A percentile compares a stretch with the other conserved stretches of the same genome.
Conservation (phyloP, 192 early-diverging fungal genomes). For the Pilaira anomala region DNA sequence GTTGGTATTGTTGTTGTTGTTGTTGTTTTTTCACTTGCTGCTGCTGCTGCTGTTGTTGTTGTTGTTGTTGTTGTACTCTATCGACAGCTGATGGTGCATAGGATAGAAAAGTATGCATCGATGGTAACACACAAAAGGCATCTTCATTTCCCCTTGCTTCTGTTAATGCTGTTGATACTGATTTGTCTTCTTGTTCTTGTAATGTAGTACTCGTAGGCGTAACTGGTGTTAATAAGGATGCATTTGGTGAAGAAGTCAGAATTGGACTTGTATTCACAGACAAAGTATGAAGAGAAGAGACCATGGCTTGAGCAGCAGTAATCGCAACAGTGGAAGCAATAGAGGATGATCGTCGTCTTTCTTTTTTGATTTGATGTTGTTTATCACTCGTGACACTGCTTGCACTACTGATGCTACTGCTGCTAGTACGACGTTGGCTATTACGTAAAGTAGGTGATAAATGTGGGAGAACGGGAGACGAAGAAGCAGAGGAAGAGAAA, state of each 20-base stretch:
- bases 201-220: too few relatives aligned
- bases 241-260: too few relatives aligned
- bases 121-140: slow-evolving; percentile 10
- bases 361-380: background rate
- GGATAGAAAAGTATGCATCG: slow-evolving; percentile 13
- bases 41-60: background rate
- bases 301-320: too few relatives aligned
- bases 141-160: slow-evolving; percentile 3
- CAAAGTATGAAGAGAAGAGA: too few relatives aligned
- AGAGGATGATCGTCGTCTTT: background rate
- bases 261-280: too few relatives aligned
- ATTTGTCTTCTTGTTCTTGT: too few relatives aligned
- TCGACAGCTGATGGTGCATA: slow-evolving; percentile 5
- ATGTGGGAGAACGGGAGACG: slow-evolving; percentile 13
- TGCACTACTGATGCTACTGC: slow-evolving; percentile 19
- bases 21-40: slow-evolving; percentile 3
- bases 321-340: background rate
- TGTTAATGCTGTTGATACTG: background rate
- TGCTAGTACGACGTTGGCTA: slow-evolving; percentile 19
- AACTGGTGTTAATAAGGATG: too few relatives aligned
- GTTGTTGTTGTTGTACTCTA: slow-evolving; percentile 5
- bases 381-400: slow-evolving; percentile 21
- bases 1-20: background rate
- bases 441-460: slow-evolving; percentile 17
- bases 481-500: background rate